Evolutionary conservation across 345 rosid genomes (phyloP).

Genomic region (Mallotus nudiflorus): DNA sequence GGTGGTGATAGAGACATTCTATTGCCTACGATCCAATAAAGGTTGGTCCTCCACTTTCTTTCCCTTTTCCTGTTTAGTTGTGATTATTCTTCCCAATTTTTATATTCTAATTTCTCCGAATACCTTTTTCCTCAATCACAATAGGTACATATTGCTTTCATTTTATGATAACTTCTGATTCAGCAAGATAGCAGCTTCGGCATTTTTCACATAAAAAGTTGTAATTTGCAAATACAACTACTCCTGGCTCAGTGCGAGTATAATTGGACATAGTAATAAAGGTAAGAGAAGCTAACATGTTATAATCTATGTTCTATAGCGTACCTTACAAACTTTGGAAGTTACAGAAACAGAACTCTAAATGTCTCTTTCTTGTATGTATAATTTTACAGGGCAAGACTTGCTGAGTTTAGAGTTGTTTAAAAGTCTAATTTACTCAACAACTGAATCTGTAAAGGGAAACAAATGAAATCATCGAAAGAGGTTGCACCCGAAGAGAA

Average conservation of each 20-base stretch:
- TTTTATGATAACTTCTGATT: constrained; percentile 3
- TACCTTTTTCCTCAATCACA: constrained; percentile 8
- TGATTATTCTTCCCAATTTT: constrained; percentile 6
- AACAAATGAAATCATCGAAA: neutral
- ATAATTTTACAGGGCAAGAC: constrained; percentile 5
- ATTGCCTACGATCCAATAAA: constrained; percentile 23
- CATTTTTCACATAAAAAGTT: constrained; percentile 4
- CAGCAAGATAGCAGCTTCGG: neutral
- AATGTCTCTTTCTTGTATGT: neutral
- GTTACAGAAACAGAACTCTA: neutral
- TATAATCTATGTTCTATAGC: too few relatives aligned
- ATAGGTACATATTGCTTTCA: constrained; percentile 7
- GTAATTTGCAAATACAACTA: neutral
- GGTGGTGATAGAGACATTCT: constrained; percentile 22
- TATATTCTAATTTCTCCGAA: constrained; percentile 19
- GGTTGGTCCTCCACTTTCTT: constrained; percentile 30
- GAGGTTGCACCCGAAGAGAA: too few relatives aligned
- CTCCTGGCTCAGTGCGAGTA: neutral
- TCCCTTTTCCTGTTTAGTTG: neutral
- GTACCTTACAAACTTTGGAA: neutral
- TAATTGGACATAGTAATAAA: neutral
- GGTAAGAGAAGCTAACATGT: constrained; percentile 18
- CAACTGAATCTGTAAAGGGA: neutral
- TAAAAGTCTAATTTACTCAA: neutral
- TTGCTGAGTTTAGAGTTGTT: neutral